Base-by-base conservation (phyloP, 495 filamentous ascomycete genomes). In the Xylaria longipes region DNA sequence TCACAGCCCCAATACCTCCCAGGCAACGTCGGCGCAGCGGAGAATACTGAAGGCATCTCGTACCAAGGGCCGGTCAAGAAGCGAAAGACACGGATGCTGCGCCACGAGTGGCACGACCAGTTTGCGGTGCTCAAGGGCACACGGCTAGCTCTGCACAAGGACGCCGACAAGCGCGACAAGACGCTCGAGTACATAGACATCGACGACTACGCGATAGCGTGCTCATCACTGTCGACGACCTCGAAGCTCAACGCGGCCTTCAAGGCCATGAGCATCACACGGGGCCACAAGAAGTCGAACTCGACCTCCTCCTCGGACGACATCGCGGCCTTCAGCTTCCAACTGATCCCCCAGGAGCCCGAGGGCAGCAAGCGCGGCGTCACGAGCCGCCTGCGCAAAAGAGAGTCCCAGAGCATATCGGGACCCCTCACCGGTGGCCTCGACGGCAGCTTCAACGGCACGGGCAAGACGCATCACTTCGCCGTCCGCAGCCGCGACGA, bases 51-150 rank as follows among this genome's bases (percentile, higher is more conserved):
- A 45, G 84, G 83, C 68, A 78, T 92, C 31, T 90, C 85, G 20
- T 91, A 95, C 79, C 87, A 89, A 50, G 95, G 96, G 1, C 94
- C 89, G 78, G 97, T 99, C 91, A 95, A 94, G 87, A 98, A 98
- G 87, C 92, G 95, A 70, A 94, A 94, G 82, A 93, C 93, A 20
- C 89, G 89, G 70, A 89, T 98, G 80, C 86, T 98, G 3, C 90
- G 94, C 22, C 95, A 98, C 76, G 95, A 98, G 73, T 98, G 96
- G 96, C 86, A 96, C 75, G 93, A 97, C 69, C 87, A 91, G 75
- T 95, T 94, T 79, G 97, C 97, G 78, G 91, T 92, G 7, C 89
- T 99, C 22, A 87, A 87, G 14, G 96, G 95, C 69, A 98, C 95
- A 0, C 85, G 90, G 20, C 88, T 99, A 3, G 89, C 91, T 29